phyloP scores from a whole-genome alignment of 805 yeast species.

The Cyberlindnera americana region DNA sequence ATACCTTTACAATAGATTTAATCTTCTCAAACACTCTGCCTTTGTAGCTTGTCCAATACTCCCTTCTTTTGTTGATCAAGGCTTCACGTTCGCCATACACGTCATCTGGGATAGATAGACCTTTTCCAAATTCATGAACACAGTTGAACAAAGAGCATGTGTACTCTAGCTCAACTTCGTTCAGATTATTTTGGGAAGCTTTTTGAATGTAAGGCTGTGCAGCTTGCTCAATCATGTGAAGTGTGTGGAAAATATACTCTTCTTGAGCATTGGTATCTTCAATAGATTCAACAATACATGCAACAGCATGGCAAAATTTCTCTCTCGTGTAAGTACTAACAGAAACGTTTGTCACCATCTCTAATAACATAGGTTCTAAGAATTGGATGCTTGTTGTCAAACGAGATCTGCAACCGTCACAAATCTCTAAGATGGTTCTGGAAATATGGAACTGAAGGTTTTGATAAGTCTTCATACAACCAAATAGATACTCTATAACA shows the following conservation, averaged over 20 bases:
- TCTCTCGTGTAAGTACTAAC: constrained; percentile 50
- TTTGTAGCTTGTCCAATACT: constrained; percentile 23
- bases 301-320: constrained; percentile 57
- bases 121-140: constrained; percentile 68
- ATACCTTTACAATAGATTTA: constrained; percentile 32
- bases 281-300: constrained; percentile 56
- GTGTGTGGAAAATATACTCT: constrained; percentile 31
- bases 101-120: constrained; percentile 59
- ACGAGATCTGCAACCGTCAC: constrained; percentile 48
- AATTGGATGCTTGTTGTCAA: constrained; percentile 41
- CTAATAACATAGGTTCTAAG: constrained; percentile 44
- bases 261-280: constrained; percentile 45
- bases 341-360: constrained; percentile 39
- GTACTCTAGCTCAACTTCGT: constrained; percentile 39
- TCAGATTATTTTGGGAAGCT: constrained; percentile 7
- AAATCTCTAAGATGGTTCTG: constrained; percentile 54
- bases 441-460: constrained; percentile 40
- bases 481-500: constrained; percentile 56
- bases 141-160: constrained; percentile 56
- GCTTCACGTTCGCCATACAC: constrained; percentile 31
- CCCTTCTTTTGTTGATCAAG: constrained; percentile 19
- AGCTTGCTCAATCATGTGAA: constrained; percentile 30
- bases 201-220: constrained; percentile 15
- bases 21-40: constrained; percentile 12
- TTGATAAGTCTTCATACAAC: constrained; percentile 29